Evolutionary conservation across 495 filamentous ascomycete genomes (phyloP).

Genomic region (Pyrenula massariospora): DNA sequence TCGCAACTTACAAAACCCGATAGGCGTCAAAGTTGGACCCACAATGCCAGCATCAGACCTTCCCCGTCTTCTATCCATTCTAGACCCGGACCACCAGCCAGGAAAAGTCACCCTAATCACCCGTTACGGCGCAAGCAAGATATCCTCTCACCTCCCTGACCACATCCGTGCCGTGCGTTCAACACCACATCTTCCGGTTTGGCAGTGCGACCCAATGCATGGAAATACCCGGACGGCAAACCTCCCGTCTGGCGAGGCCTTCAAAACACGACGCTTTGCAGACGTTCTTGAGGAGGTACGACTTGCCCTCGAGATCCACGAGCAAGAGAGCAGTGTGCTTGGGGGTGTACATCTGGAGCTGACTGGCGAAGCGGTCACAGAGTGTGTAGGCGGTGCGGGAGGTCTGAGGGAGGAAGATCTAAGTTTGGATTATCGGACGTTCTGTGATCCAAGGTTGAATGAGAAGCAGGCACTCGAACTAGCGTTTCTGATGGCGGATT

Average conservation of each 20-base stretch:
- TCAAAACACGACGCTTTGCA: constrained; percentile 84
- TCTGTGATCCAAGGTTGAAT: constrained; percentile 90
- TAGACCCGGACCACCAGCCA: constrained; percentile 69
- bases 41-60: constrained; percentile 66
- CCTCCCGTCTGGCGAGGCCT: constrained; percentile 39
- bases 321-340: constrained; percentile 67
- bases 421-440: constrained; percentile 78
- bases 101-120: constrained; percentile 96
- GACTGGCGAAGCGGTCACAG: constrained; percentile 91
- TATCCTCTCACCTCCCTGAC: constrained; percentile 54
- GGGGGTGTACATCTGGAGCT: constrained; percentile 93
- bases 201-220: constrained; percentile 99
- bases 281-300: constrained; percentile 78
- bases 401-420: constrained; percentile 80
- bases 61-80: constrained; percentile 60
- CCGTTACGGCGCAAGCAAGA: constrained; percentile 71
- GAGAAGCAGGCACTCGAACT: constrained; percentile 96
- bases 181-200: constrained; percentile 70
- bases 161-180: constrained; percentile 80
- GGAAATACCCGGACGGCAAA: constrained; percentile 41
- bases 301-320: constrained; percentile 71
- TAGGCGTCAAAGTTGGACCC: constrained; percentile 92
- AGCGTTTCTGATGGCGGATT: constrained; percentile 85
- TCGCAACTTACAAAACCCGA: constrained; percentile 87
- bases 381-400: constrained; percentile 87